Percentiles rank a stretch among this genome's conserved stretches.
phyloP scores from a whole-genome alignment of 2,329 filamentous ascomycete genomes.

The Penicillium hordei region DNA sequence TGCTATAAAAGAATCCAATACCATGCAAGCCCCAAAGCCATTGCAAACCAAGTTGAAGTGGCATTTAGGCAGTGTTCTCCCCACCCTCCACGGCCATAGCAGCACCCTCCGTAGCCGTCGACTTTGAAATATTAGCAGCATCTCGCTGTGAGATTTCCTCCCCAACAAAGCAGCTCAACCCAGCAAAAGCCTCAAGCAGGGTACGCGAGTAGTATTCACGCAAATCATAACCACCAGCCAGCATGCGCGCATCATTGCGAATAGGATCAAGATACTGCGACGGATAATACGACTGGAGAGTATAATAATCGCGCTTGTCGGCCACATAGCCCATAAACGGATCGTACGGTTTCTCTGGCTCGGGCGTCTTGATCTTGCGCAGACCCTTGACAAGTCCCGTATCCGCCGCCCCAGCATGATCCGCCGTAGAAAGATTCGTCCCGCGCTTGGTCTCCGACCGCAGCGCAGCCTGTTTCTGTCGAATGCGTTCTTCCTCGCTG shows the following conservation, averaged over 20 bases:
- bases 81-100: constrained; percentile 28
- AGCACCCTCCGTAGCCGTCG: constrained; percentile 30
- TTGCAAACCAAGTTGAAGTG: not conserved
- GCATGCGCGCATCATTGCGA: constrained; percentile 63
- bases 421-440: constrained; percentile 19
- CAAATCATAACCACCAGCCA: constrained; percentile 79
- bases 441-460: constrained; percentile 36
- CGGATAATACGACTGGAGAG: constrained; percentile 67
- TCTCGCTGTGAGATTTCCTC: constrained; percentile 60
- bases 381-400: constrained; percentile 72
- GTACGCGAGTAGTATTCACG: constrained; percentile 78
- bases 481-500: constrained; percentile 52
- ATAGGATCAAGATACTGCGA: constrained; percentile 71
- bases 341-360: constrained; percentile 76
- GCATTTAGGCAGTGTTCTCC: not conserved
- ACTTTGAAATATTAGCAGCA: constrained; percentile 20
- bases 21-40: not conserved
- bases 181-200: constrained; percentile 85
- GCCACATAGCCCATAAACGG: constrained; percentile 72
- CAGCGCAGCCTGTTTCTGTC: constrained; percentile 46
- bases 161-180: constrained; percentile 80
- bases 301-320: constrained; percentile 68
- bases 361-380: constrained; percentile 61
- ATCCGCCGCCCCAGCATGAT: constrained; percentile 28
- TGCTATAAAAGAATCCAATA: constrained; percentile 1